Percentiles rank a stretch among this genome's conserved stretches.
Conservation (phyloP, 805 yeast genomes). For the Starmerella tilneyi region DNA sequence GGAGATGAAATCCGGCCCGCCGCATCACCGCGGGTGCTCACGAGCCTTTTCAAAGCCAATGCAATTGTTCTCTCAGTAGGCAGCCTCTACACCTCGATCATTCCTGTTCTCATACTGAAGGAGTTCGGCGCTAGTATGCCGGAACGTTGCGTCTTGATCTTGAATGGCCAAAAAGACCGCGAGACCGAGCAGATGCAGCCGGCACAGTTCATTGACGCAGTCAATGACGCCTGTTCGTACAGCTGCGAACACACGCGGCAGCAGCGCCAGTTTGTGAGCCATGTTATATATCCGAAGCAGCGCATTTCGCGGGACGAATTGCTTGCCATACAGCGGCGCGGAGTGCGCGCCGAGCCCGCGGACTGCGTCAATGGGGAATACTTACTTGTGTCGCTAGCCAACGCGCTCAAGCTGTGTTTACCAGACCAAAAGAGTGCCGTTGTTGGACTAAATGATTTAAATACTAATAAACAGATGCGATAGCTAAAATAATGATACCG, state of each 20-base stretch:
- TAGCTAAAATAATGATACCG: no score
- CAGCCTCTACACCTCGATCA: conserved; percentile 73
- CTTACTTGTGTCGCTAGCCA: conserved; percentile 1
- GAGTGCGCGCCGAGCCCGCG: not conserved
- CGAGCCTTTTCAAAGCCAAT: conserved; percentile 41
- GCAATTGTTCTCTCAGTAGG: conserved; percentile 72
- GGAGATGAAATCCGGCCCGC: conserved; percentile 77
- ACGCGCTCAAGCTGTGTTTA: conserved; percentile 2
- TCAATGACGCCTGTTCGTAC: conserved; percentile 31
- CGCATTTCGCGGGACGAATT: not conserved
- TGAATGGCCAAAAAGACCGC: conserved; percentile 69
- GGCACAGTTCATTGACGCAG: conserved; percentile 44
- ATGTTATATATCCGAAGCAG: conserved; percentile 40
- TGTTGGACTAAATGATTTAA: not conserved
- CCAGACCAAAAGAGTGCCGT: not conserved
- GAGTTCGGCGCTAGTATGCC: conserved; percentile 34
- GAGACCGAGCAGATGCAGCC: conserved; percentile 68
- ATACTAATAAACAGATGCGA: not conserved
- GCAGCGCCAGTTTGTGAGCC: conserved; percentile 42
- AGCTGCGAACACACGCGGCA: not conserved
- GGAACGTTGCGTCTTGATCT: conserved; percentile 40
- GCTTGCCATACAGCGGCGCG: not conserved
- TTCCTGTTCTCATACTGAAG: conserved; percentile 64
- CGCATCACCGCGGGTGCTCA: conserved; percentile 53
- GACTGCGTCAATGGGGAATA: conserved; percentile 7